Percentiles rank a stretch among this genome's conserved stretches.
phyloP scores from a whole-genome alignment of 179 eudicot species.

The Dionaea muscipula region DNA sequence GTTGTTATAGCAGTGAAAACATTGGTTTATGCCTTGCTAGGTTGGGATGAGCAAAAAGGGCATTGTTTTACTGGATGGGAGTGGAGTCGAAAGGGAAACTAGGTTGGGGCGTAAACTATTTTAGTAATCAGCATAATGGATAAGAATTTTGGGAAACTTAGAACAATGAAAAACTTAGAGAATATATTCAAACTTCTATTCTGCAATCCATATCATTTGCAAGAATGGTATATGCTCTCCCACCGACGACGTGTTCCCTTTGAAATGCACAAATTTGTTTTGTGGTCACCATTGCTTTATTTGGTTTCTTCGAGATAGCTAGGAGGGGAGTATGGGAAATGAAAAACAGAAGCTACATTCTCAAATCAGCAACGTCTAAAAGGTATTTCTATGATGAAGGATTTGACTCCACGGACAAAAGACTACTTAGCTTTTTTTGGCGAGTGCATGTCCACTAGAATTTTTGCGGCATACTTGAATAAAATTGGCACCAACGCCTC shows the following conservation, averaged over 20 bases:
- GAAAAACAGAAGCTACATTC: too few relatives aligned
- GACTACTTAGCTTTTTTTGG: slow-evolving; percentile 92
- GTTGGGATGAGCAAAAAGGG: too few relatives aligned
- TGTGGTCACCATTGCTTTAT: background rate
- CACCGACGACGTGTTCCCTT: background rate
- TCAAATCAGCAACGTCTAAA: slow-evolving; percentile 83
- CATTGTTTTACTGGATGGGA: too few relatives aligned
- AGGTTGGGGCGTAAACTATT: background rate
- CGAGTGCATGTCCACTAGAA: slow-evolving; percentile 97
- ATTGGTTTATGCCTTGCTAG: too few relatives aligned
- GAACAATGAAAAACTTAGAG: background rate
- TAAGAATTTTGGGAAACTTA: background rate
- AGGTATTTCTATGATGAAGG: slow-evolving; percentile 92
- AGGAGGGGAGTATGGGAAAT: too few relatives aligned
- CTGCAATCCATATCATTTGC: background rate
- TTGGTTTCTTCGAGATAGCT: background rate
- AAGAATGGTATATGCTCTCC: slow-evolving; percentile 10
- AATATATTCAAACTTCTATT: background rate
- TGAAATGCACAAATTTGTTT: background rate
- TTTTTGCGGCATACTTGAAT: slow-evolving; percentile 80
- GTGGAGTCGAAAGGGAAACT: background rate
- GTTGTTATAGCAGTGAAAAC: too few relatives aligned
- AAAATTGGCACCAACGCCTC: slow-evolving; percentile 74
- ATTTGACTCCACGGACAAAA: slow-evolving; percentile 75
- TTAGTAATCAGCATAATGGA: background rate